Conservation (phyloP, 2,329 filamentous ascomycete species). For the Phyllosticta paracitricarpa region DNA sequence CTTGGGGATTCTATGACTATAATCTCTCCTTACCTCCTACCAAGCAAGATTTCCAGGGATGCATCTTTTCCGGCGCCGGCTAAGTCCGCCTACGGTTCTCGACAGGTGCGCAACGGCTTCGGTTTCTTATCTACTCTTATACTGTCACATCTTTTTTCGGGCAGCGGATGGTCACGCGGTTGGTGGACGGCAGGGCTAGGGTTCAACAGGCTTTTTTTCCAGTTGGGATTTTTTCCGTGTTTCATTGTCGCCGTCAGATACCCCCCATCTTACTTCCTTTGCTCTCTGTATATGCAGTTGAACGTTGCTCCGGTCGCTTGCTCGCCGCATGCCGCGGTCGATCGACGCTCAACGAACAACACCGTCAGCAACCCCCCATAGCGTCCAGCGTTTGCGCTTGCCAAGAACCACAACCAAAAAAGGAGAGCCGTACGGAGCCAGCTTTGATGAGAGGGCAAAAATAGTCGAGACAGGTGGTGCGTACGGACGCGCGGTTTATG, state of each 20-base stretch:
- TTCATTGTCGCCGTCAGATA: not conserved
- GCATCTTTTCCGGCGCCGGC: not conserved
- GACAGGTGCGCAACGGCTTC: not conserved
- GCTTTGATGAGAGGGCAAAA: not conserved
- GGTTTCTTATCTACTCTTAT: not conserved
- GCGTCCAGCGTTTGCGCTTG: not conserved
- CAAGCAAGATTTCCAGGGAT: not conserved
- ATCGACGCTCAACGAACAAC: not conserved
- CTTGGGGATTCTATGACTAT: not conserved
- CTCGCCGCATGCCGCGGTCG: not conserved
- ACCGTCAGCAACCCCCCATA: not conserved
- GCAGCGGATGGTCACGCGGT: not conserved
- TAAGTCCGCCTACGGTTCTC: not conserved
- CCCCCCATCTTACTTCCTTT: not conserved
- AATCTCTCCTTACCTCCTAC: not conserved
- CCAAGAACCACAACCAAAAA: not conserved
- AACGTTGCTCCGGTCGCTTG: not conserved
- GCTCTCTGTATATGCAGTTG: not conserved
- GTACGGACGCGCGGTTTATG: too few relatives aligned
- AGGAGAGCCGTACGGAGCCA: not conserved
- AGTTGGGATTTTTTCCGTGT: not conserved
- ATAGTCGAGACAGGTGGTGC: not conserved
- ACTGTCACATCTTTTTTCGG: not conserved
- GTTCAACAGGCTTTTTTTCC: not conserved
- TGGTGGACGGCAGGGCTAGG: not conserved